Base-by-base conservation (phyloP, 1,284 basidiomycete genomes). In the Calocybe gambosa region DNA sequence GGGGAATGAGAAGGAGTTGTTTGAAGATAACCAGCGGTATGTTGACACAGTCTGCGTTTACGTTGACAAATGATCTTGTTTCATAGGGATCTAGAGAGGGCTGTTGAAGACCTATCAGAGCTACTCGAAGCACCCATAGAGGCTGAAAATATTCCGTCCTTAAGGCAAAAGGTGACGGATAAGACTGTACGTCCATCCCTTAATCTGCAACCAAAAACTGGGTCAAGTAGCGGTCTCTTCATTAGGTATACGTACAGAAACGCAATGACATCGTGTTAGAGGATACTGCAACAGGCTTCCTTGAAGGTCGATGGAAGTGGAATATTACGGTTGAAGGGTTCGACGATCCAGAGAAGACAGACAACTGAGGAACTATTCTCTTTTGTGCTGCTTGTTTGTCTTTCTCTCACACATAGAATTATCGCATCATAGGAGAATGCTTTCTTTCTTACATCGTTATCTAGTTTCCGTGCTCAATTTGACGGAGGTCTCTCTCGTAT, bases 1-100 rank as follows among this genome's bases (percentile, higher is more conserved):
- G 61, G 85, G 91, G 55, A 98, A 97, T 64, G 78, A 90, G 77
- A 98, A 97, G 63, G 90, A 93, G 61, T 70, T 99, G 39, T 99
- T 95, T 58, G 95, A 98, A 67, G 94, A 97, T 67, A 98, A 98
- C 61, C 95, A 99, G 68, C 78, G 89, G 85, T 85, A 52, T 35
- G 55, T 47, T 21, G 26, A 23, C n/a, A 5, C 13, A n/a, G 38
- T 23, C 37, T 8, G 3, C n/a, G n/a, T n/a, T n/a, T n/a, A n/a
- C n/a, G n/a, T n/a, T n/a, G n/a, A n/a, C n/a, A n/a, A n/a, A n/a
- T 13, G 13, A 29, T 23, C 21, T 7, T 23, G 15, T n/a, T 10
- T 26, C 10, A 2, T 19, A 90, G 92, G 60, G 93, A 99, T 63
- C 73, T 99, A 36, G 95, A 99, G 67, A 79, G 80, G 53, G 95